Conservation (phyloP, 257 asterid species). For the Capsicum pubescens region DNA sequence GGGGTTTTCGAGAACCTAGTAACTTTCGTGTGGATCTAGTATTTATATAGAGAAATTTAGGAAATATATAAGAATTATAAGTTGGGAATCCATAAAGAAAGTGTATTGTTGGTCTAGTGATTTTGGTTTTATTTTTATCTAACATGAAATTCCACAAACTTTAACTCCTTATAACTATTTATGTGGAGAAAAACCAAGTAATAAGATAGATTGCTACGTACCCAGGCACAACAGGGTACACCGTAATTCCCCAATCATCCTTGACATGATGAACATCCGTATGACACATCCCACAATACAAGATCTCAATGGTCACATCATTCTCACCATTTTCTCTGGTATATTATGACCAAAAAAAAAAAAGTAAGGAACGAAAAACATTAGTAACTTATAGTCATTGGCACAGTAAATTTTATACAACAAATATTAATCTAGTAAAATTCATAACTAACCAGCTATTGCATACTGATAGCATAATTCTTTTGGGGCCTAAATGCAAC, state of each 20-base stretch:
- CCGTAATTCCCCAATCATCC: conserved; percentile 56
- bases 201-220: conserved; percentile 33
- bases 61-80: too few species aligned
- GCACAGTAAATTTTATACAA: background rate
- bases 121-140: too few species aligned
- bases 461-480: background rate
- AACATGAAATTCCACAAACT: too few species aligned
- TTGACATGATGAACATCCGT: conserved; percentile 52
- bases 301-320: conserved; percentile 49
- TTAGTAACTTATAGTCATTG: background rate
- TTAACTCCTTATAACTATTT: background rate
- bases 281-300: conserved; percentile 58
- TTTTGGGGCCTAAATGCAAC: background rate
- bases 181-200: background rate
- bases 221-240: conserved; percentile 63
- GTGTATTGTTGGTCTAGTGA: too few species aligned
- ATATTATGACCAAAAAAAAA: background rate
- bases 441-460: background rate
- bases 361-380: background rate
- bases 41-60: too few species aligned
- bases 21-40: too few species aligned
- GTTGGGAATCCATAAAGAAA: too few species aligned
- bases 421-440: too few species aligned
- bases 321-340: conserved; percentile 51
- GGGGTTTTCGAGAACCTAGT: too few species aligned